Conservation (phyloP, 192 early-diverging fungal genomes). For the Phycomyces nitens region DNA sequence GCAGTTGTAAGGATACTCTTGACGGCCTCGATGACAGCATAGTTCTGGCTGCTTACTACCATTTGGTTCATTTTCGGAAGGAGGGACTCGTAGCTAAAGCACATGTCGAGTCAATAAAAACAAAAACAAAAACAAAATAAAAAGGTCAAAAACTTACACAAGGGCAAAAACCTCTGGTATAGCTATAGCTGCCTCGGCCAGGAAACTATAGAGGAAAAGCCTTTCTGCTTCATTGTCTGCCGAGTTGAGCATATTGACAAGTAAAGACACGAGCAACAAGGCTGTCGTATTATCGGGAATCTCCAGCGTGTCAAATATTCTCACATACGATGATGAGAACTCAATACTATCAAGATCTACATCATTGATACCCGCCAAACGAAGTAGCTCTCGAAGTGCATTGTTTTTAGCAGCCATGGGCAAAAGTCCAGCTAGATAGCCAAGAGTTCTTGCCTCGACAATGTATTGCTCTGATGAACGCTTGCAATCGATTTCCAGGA, state of each 20-base stretch:
- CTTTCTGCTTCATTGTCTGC: constrained; percentile 67
- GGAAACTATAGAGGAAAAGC: constrained; percentile 66
- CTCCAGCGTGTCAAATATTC: constrained; percentile 56
- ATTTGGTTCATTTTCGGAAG: constrained; percentile 66
- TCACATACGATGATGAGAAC: constrained; percentile 44
- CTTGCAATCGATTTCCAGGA: constrained; percentile 68
- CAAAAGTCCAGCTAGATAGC: constrained; percentile 76
- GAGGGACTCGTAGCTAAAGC: constrained; percentile 58
- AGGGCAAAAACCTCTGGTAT: constrained; percentile 66
- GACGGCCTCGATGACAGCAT: constrained; percentile 23
- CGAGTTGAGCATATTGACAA: constrained; percentile 64
- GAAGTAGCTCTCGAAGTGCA: constrained; percentile 54
- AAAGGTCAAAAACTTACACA: constrained; percentile 49
- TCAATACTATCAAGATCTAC: constrained; percentile 41
- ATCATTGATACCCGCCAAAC: constrained; percentile 47
- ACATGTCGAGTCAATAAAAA: constrained; percentile 2
- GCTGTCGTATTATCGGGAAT: constrained; percentile 57
- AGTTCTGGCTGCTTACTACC: constrained; percentile 54
- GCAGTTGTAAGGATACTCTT: constrained; percentile 25
- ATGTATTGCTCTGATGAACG: constrained; percentile 33
- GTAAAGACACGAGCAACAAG: constrained; percentile 53
- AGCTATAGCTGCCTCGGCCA: constrained; percentile 64
- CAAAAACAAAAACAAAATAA: neutral
- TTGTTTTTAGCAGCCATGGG: constrained; percentile 69
- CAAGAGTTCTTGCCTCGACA: constrained; percentile 53